A percentile compares a stretch with the other conserved stretches of the same genome.
Evolutionary conservation across 139 green algal genomes (phyloP).

Genomic region (Raphidocelis subcapitata): DNA sequence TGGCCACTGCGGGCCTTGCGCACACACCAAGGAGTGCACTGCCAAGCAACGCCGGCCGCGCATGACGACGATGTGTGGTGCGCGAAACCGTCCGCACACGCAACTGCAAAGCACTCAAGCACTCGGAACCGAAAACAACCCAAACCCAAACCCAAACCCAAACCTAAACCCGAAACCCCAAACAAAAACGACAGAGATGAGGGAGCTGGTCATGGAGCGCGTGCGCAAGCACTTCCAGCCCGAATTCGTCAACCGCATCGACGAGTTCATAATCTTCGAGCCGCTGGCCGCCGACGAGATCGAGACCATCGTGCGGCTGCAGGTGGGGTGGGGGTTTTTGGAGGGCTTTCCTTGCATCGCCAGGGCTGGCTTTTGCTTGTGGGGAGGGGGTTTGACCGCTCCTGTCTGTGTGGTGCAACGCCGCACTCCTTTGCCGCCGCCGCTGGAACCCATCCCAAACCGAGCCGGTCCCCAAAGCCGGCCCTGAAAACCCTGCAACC

Average conservation of each 20-base stretch:
- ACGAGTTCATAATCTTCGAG: slow-evolving; percentile 98
- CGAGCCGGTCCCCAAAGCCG: too few species aligned
- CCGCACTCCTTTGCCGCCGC: too few species aligned
- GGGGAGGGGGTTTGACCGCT: background rate
- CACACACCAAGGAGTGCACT: too few species aligned
- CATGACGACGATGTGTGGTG: too few species aligned
- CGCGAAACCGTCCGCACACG: too few species aligned
- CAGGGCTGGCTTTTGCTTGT: background rate
- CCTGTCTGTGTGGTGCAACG: too few species aligned
- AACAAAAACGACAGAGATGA: slow-evolving; percentile 19
- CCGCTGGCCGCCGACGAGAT: slow-evolving; percentile 80
- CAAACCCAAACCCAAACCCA: background rate
- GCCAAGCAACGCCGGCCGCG: too few species aligned
- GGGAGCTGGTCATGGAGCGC: slow-evolving; percentile 56
- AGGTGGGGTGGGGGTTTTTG: slow-evolving; percentile 4
- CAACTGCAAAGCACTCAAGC: too few species aligned
- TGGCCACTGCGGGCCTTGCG: too few species aligned
- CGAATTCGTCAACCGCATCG: slow-evolving; percentile 97
- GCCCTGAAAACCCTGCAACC: too few species aligned
- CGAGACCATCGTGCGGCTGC: slow-evolving; percentile 69
- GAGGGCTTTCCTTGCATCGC: background rate
- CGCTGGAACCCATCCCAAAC: too few species aligned
- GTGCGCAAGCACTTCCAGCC: slow-evolving; percentile 86
- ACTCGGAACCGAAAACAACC: too few species aligned
- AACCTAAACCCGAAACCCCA: background rate